Base-by-base conservation (phyloP, 257 asterid genomes). In the Solanum infundibuliforme region DNA sequence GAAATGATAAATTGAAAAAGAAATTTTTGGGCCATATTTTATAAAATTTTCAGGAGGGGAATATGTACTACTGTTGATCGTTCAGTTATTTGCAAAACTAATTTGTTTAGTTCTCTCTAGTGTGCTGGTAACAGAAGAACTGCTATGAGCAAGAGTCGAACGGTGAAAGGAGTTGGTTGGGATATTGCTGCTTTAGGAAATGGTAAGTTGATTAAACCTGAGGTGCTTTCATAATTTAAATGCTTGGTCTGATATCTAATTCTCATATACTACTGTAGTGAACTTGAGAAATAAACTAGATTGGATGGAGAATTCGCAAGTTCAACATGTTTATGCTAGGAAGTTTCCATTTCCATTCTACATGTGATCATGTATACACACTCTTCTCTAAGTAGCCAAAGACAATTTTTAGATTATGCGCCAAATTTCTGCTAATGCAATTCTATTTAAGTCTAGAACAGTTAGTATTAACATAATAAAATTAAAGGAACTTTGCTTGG, bases 71-170 rank as follows among this genome's bases (percentile, higher is more conserved):
- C 3, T 46, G 41, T 9, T 27, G 85, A 81, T 48, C 29, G 0
- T 46, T 81, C 68, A 43, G 38, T 8, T 29, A 16, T 48, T 29
- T 46, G 69, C 41, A 9, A 43, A 79, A 82, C 85, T 82, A 29
- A 82, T 48, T 18, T 82, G 43, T 20, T 82, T 82, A 46, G 11
- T 48, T 34, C 20, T 31, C 84, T 83, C 27, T 88, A 97, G 98
- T 97, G 99, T 93, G 99, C 99, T 89, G 99, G 99, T 73, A 97
- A 96, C 93, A 95, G 99, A 91, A 94, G 99, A 92, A 97, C 99
- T 66, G 99, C 95, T 34, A 97, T 97, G 99, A 97, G 99, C 94
- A 92, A 94, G 75, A 93, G 88, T 79, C 92, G 93, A 75, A 91
- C 86, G 41, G 99, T 97, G 90, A 97, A 73, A 89, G 99, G 99